phyloP scores from a whole-genome alignment of 805 yeast genomes.

The Starmerella potacharoeniae region DNA sequence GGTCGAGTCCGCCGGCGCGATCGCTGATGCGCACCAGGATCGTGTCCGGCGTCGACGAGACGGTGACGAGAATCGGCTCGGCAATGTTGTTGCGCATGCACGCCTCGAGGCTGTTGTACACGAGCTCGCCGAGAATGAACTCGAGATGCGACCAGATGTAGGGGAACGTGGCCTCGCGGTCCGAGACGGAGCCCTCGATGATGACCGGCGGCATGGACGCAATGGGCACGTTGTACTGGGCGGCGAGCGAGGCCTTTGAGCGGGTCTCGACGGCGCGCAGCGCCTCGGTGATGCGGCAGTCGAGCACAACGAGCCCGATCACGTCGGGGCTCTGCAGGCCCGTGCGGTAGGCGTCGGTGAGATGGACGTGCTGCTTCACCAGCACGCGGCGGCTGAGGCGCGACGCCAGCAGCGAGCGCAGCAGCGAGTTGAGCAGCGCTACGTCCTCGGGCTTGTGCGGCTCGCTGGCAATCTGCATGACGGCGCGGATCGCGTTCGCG shows the following conservation, averaged over 20 bases:
- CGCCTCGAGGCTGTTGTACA: conserved; percentile 77
- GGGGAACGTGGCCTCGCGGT: conserved; percentile 50
- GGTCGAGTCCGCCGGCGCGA: conserved; percentile 76
- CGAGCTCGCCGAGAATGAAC: conserved; percentile 74
- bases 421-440: conserved; percentile 53
- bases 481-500: conserved; percentile 89
- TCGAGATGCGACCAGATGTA: conserved; percentile 79
- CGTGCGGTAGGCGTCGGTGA: conserved; percentile 46
- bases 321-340: conserved; percentile 27
- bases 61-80: conserved; percentile 59
- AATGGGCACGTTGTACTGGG: conserved; percentile 25
- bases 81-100: conserved; percentile 43
- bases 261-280: conserved; percentile 17
- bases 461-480: conserved; percentile 44
- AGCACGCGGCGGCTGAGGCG: conserved; percentile 83
- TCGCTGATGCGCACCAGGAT: conserved; percentile 74
- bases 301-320: conserved; percentile 68
- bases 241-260: conserved; percentile 29
- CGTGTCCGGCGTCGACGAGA: conserved; percentile 53
- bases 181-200: conserved; percentile 48
- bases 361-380: conserved; percentile 79
- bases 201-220: conserved; percentile 55
- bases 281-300: conserved; percentile 49
- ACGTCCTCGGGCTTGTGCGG: conserved; percentile 49
- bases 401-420: conserved; percentile 69